These are phyloP conservation scores for Cymbopogon flexuosus DNA, from an alignment of 202 grass and related monocot species.

Conservation along the genomic window DNA sequence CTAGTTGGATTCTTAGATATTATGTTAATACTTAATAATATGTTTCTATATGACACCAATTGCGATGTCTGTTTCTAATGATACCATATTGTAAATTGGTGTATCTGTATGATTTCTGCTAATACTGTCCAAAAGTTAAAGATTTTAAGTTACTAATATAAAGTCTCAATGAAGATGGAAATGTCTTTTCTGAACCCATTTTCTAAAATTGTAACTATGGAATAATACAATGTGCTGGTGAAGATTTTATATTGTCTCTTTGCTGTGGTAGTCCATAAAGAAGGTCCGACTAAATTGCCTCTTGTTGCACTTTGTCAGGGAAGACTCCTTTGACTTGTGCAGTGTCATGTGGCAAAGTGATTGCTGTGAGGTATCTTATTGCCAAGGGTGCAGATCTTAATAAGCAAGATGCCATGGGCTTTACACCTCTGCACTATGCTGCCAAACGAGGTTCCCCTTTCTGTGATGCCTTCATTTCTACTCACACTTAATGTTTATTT, in stretches of 20 bases:
- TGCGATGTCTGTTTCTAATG: neutral
- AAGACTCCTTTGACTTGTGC: slow-evolving; percentile 26
- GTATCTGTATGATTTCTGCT: neutral
- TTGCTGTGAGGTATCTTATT: slow-evolving; percentile 34
- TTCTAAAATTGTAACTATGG: too few relatives aligned
- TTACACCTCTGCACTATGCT: slow-evolving; percentile 26
- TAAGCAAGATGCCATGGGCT: slow-evolving; percentile 10
- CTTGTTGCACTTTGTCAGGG: neutral
- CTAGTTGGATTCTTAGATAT: neutral
- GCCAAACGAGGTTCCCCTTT: neutral
- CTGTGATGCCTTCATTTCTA: neutral
- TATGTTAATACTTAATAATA: neutral
- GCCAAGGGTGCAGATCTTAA: slow-evolving; percentile 27
- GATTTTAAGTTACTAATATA: neutral
- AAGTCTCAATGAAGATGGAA: neutral
- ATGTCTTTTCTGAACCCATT: too few relatives aligned
- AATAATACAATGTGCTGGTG: too few relatives aligned
- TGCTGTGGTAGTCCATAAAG: neutral
- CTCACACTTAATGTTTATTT: neutral
- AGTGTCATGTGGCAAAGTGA: slow-evolving; percentile 19
- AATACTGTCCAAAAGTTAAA: neutral
- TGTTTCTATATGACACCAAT: neutral
- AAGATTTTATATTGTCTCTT: neutral
- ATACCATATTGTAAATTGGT: neutral
- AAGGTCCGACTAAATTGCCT: neutral